Conservation (phyloP, 1,139 yeast species). For the Blastobotrys elegans region DNA sequence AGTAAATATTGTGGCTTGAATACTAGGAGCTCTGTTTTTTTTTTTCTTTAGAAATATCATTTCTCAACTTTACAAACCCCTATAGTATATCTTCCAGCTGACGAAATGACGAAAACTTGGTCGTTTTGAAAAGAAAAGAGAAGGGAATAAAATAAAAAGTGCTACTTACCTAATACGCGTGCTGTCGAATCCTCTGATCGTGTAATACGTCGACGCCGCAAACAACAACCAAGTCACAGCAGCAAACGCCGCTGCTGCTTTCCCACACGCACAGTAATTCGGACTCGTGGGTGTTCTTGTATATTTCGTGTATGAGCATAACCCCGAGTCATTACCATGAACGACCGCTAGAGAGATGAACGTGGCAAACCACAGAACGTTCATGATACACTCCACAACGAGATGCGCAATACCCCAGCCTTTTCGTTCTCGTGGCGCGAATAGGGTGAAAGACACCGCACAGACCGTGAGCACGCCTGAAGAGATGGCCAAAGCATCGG, state of each 20-base stretch:
- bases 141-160: background rate
- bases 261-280: constrained; percentile 4
- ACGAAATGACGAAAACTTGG: too few relatives aligned
- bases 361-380: constrained; percentile 1
- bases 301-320: too few relatives aligned
- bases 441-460: background rate
- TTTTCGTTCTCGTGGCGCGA: background rate
- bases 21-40: too few relatives aligned
- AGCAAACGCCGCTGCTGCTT: constrained; percentile 9
- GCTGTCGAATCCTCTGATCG: background rate
- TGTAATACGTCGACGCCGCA: background rate
- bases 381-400: background rate
- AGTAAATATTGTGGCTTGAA: too few relatives aligned
- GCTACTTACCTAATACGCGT: background rate
- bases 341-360: constrained; percentile 5
- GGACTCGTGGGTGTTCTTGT: background rate
- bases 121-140: too few relatives aligned
- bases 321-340: background rate
- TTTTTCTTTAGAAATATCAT: too few relatives aligned
- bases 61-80: too few relatives aligned
- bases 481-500: constrained; percentile 2
- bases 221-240: constrained; percentile 5
- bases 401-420: background rate
- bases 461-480: background rate
- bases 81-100: too few relatives aligned